phyloP scores from a whole-genome alignment of 345 rosid genomes.

The Euphorbia lathyris region DNA sequence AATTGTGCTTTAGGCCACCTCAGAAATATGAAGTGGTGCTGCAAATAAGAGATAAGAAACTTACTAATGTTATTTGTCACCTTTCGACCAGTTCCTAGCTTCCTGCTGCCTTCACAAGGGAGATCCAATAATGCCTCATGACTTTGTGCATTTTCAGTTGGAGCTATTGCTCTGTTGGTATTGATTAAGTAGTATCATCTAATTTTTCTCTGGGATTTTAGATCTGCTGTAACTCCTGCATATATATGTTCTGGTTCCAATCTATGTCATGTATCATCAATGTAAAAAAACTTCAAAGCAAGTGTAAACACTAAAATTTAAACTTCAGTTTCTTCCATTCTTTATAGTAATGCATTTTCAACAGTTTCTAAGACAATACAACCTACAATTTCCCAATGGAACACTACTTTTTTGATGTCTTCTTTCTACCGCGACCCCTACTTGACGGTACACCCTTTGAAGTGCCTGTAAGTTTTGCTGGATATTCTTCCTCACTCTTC shows the following conservation, averaged over 20 bases:
- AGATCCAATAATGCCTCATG: background rate
- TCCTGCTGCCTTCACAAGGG: background rate
- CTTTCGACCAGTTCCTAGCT: background rate
- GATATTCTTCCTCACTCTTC: constrained; percentile 41
- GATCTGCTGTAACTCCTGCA: background rate
- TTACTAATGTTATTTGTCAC: background rate
- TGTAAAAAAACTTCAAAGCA: background rate
- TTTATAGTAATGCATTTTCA: background rate
- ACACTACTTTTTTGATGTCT: constrained; percentile 33
- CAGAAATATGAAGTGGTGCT: no score
- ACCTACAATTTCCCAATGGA: background rate
- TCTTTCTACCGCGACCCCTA: constrained; percentile 40
- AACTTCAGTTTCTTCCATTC: background rate
- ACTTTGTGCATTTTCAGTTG: background rate
- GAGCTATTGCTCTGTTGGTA: background rate
- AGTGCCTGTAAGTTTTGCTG: constrained; percentile 31
- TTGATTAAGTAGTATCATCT: no score
- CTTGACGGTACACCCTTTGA: constrained; percentile 34
- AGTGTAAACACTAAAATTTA: background rate
- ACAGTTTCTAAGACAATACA: background rate
- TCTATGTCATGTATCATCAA: background rate
- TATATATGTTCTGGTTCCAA: background rate
- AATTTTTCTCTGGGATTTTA: background rate
- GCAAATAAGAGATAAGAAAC: no score
- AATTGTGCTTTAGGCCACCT: no score